These are phyloP conservation scores for Mikania micrantha DNA, from an alignment of 129 eudicot genomes.

Conservation along the genomic window DNA sequence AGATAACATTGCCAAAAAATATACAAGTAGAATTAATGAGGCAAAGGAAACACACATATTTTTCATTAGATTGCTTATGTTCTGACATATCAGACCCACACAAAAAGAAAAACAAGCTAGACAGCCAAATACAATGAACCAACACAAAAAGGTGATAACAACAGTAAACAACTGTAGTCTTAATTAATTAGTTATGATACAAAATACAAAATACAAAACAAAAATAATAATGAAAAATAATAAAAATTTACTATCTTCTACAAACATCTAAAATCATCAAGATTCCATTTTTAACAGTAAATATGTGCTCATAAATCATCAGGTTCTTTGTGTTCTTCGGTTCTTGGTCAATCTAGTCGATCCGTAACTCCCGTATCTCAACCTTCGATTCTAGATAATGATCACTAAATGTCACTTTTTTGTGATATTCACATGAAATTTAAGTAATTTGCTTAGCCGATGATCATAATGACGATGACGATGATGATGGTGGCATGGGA, in stretches of 20 bases:
- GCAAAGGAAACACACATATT: background rate
- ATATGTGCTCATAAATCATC: constrained; percentile 18
- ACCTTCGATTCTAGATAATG: background rate
- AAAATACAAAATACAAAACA: background rate
- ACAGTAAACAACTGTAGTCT: constrained; percentile 34
- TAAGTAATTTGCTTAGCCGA: constrained; percentile 4
- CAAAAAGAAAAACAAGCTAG: constrained; percentile 15
- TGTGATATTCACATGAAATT: constrained; percentile 19
- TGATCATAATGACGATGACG: background rate
- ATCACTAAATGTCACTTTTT: background rate
- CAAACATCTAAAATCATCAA: constrained; percentile 15
- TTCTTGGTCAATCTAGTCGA: background rate
- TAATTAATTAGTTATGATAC: constrained; percentile 19
- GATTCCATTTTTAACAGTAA: constrained; percentile 5
- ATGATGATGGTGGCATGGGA: constrained; percentile 12
- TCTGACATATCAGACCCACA: constrained; percentile 26
- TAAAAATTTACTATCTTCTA: constrained; percentile 8
- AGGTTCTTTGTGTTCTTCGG: constrained; percentile 7
- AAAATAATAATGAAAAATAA: background rate
- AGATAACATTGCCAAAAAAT: background rate
- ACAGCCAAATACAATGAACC: constrained; percentile 27
- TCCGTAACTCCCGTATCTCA: background rate
- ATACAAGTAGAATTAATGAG: background rate
- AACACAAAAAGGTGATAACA: constrained; percentile 20
- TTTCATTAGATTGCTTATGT: constrained; percentile 5